Evolutionary conservation across 495 filamentous ascomycete genomes (phyloP).

Genomic region (Tirmania nivea): DNA sequence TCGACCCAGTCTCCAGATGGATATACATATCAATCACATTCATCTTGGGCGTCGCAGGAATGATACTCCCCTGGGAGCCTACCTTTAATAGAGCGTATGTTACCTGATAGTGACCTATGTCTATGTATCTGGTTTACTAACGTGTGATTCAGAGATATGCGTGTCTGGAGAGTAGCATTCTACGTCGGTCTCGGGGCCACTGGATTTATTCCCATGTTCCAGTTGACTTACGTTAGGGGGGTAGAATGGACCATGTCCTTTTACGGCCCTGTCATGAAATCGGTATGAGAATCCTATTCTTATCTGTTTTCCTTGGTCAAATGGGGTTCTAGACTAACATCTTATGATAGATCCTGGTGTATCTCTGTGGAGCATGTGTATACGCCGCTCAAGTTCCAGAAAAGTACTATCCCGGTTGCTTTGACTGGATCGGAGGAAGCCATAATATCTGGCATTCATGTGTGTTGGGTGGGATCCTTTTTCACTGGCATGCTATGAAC

Average conservation of each 20-base stretch:
- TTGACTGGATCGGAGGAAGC: slow-evolving; percentile 83
- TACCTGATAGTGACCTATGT: too few relatives aligned
- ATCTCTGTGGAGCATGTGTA: slow-evolving; percentile 59
- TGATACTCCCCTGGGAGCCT: slow-evolving; percentile 90
- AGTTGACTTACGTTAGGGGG: slow-evolving; percentile 61
- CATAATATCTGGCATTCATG: slow-evolving; percentile 98
- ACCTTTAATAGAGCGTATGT: slow-evolving; percentile 54
- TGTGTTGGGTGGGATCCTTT: slow-evolving; percentile 86
- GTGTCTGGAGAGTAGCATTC: slow-evolving; percentile 78
- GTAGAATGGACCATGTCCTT: slow-evolving; percentile 53
- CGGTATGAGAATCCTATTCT: slow-evolving; percentile 13
- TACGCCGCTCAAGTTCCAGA: slow-evolving; percentile 94
- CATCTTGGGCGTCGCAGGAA: slow-evolving; percentile 61
- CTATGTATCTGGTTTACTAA: too few relatives aligned
- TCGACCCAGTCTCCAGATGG: slow-evolving; percentile 73
- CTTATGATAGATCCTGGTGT: slow-evolving; percentile 30
- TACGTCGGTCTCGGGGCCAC: slow-evolving; percentile 77
- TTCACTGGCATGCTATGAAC: slow-evolving; percentile 92
- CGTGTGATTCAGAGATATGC: slow-evolving; percentile 37
- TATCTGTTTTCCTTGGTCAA: background rate
- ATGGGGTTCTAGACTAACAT: slow-evolving; percentile 1
- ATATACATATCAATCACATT: slow-evolving; percentile 68
- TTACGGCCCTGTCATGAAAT: slow-evolving; percentile 76
- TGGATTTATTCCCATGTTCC: slow-evolving; percentile 69
- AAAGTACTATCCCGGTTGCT: slow-evolving; percentile 72